A percentile compares a stretch with the other conserved stretches of the same genome.
Evolutionary conservation across 176 grass and related monocot genomes (phyloP).

Genomic region (Calamus simplicifolius): DNA sequence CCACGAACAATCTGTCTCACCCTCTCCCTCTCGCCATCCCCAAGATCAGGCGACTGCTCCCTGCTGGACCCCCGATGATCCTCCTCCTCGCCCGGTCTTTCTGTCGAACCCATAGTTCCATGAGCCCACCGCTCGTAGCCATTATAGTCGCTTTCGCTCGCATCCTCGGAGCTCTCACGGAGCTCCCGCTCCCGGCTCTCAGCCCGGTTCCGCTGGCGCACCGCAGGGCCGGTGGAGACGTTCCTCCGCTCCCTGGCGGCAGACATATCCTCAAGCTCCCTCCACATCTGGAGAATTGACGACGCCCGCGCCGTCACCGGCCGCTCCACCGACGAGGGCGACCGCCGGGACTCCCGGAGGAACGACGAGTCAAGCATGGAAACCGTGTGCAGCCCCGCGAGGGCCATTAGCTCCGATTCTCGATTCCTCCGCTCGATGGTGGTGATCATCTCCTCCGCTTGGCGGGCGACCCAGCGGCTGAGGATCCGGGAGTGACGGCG

Average conservation of each 20-base stretch:
- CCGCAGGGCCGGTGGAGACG: neutral
- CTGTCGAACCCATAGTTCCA: neutral
- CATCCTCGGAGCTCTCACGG: conserved; percentile 24
- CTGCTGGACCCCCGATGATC: conserved; percentile 43
- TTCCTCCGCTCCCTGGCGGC: conserved; percentile 7
- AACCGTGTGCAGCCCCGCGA: conserved; percentile 35
- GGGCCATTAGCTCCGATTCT: conserved; percentile 31
- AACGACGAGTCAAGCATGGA: conserved; percentile 40
- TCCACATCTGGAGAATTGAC: conserved; percentile 36
- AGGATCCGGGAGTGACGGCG: conserved; percentile 20
- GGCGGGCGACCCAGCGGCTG: conserved; percentile 21
- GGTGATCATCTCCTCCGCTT: conserved; percentile 29
- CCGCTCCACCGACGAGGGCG: conserved; percentile 26
- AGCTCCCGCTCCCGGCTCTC: conserved; percentile 14
- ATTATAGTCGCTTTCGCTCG: conserved; percentile 53
- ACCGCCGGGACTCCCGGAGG: conserved; percentile 28
- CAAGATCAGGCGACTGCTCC: conserved; percentile 58
- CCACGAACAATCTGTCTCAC: conserved; percentile 29
- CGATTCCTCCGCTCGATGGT: conserved; percentile 30
- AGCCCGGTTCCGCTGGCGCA: neutral
- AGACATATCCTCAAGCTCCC: conserved; percentile 16
- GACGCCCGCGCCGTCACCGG: conserved; percentile 19
- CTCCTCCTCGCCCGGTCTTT: conserved; percentile 19
- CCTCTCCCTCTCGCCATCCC: conserved; percentile 24
- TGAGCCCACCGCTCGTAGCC: conserved; percentile 11